Conservation (phyloP, 306 rosid species). For the Morella rubra region DNA sequence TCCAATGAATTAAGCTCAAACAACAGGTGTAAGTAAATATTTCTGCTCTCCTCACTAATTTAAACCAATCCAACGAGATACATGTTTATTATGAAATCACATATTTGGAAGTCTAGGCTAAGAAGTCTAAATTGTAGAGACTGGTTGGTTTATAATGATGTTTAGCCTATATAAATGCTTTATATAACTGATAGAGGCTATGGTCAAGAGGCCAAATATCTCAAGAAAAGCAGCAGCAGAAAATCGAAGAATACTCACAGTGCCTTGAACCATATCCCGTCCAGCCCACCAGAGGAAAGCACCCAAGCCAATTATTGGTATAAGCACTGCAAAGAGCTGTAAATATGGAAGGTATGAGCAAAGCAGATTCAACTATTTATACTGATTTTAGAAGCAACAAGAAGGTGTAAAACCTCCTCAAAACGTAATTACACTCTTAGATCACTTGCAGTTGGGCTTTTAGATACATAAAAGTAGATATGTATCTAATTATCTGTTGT, state of each 20-base stretch:
- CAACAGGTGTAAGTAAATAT: neutral
- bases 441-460: neutral
- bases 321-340: slow-evolving; percentile 77
- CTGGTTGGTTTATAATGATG: neutral
- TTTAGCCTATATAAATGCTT: neutral
- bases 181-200: slow-evolving; percentile 8
- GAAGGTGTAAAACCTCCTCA: neutral
- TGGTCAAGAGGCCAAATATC: slow-evolving; percentile 19
- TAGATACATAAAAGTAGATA: no score
- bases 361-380: slow-evolving; percentile 18
- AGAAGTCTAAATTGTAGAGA: neutral
- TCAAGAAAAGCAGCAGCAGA: slow-evolving; percentile 16
- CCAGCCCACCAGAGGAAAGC: slow-evolving; percentile 99
- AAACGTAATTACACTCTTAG: neutral
- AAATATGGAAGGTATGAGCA: slow-evolving; percentile 11
- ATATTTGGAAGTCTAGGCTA: neutral
- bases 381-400: slow-evolving; percentile 12
- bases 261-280: slow-evolving; percentile 84
- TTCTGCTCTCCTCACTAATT: neutral
- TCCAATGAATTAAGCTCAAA: neutral
- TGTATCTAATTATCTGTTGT: no score
- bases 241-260: slow-evolving; percentile 50
- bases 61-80: neutral
- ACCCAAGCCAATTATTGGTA: slow-evolving; percentile 86
- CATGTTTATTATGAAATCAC: neutral